Conservation (phyloP, 179 eudicot species). For the Sideroxylon spinosum region DNA sequence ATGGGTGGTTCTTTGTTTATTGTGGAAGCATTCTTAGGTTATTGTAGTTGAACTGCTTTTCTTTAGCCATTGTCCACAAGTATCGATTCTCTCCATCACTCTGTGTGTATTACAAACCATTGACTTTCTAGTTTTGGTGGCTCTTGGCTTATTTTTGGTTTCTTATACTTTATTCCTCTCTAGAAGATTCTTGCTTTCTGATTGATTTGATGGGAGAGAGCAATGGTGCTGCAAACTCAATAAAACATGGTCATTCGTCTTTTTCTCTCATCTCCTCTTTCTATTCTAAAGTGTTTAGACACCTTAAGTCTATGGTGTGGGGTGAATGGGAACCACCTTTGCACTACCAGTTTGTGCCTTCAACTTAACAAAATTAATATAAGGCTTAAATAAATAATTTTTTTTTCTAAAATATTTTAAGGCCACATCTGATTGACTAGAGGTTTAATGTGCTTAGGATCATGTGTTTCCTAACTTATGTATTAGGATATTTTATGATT, state of each 20-base stretch:
- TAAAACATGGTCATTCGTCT: background rate
- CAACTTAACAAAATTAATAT: background rate
- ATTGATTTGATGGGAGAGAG: background rate
- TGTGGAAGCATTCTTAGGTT: slow-evolving; percentile 13
- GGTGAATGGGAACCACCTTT: slow-evolving; percentile 34
- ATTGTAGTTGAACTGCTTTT: slow-evolving; percentile 20
- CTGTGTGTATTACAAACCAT: slow-evolving; percentile 8
- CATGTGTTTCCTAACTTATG: slow-evolving; percentile 1
- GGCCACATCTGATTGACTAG: background rate
- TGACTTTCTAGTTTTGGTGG: slow-evolving; percentile 12
- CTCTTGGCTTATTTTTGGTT: slow-evolving; percentile 5
- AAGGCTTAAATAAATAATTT: background rate
- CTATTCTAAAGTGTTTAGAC: background rate
- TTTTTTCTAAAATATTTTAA: background rate
- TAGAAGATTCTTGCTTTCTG: no score
- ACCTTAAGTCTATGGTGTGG: background rate
- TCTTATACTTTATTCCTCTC: background rate
- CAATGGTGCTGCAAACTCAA: slow-evolving; percentile 1
- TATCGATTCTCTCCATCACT: slow-evolving; percentile 18
- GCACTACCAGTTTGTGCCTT: slow-evolving; percentile 21
- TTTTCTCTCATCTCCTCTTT: slow-evolving; percentile 2
- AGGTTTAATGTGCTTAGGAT: background rate
- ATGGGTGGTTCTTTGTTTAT: background rate
- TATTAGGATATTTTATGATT: background rate
- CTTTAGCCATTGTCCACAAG: slow-evolving; percentile 16